These are phyloP conservation scores for Kalanchoe fedtschenkoi DNA, from an alignment of 164 flowering plant genomes.

Conservation along the genomic window DNA sequence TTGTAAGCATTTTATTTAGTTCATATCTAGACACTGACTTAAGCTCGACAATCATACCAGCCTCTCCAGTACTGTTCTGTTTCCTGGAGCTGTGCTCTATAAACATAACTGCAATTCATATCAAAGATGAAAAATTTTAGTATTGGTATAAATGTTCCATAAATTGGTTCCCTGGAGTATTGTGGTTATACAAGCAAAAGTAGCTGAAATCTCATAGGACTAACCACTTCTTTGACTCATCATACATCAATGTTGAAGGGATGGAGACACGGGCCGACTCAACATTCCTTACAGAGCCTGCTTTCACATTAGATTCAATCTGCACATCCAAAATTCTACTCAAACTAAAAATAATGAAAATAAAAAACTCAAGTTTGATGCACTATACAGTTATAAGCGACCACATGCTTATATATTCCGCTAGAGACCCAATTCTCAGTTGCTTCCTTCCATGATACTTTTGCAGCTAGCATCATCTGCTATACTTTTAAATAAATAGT, in stretches of 20 bases:
- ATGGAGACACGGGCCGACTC: conserved; percentile 92
- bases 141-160: not conserved
- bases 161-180: not conserved
- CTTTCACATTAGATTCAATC: conserved; percentile 97
- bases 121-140: not conserved
- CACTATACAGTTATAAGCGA: not conserved
- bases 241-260: conserved; percentile 73
- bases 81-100: conserved; percentile 66
- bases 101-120: conserved; percentile 51
- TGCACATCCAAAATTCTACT: conserved; percentile 10
- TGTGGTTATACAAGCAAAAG: too few species aligned
- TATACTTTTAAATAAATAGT: not conserved
- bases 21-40: not conserved
- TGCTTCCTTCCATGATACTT: not conserved
- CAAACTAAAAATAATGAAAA: not conserved
- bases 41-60: conserved; percentile 43
- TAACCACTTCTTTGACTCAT: conserved; percentile 81
- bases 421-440: not conserved
- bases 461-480: not conserved
- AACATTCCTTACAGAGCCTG: conserved; percentile 74
- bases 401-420: not conserved
- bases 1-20: not conserved
- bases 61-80: conserved; percentile 91
- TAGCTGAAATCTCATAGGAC: too few species aligned
- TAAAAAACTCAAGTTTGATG: too few species aligned